Evolutionary conservation across 2,329 filamentous ascomycete species (phyloP), one percentile per base, ranked within the genome.

Genomic region (Stachybotrys elegans): DNA sequence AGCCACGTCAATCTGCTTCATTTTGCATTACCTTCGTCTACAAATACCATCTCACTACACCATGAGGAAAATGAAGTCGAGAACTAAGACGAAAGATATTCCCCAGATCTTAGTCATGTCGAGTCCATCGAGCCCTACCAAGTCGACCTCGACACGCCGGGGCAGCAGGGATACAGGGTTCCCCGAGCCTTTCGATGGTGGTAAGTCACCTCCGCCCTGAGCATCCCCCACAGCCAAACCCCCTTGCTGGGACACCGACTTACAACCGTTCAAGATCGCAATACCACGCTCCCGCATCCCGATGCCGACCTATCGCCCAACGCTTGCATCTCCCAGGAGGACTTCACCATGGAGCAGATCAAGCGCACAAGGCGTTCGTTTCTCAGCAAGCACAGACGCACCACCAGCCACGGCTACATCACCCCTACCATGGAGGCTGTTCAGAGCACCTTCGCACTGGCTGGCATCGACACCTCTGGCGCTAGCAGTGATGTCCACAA

Each of bases 201-300:
- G 73, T 76, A 54, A 55, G 70, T 63, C 20, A 23, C 20, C 20
- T 13, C n/a, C n/a, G 6, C 25, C 21, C 16, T n/a, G 21, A 17
- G n/a, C n/a, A n/a, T n/a, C n/a, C n/a, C n/a, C n/a, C n/a, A n/a
- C n/a, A n/a, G n/a, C n/a, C n/a, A n/a, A n/a, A n/a, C n/a, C n/a
- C n/a, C n/a, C n/a, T n/a, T n/a, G 25, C 17, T 25, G 20, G 16
- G 19, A 32, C 13, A 13, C 17, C 11, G 20, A 34, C 48, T 53
- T 42, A 56, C 40, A 11, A 17, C 20, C 13, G 16, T 22, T 14
- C 3, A 47, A 74, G 73, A 60, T 37, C 69, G 73, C 48, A 84
- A 81, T 53, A 84, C 81, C 13, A 81, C 79, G 3, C 66, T 79
- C 14, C 77, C 76, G 17, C 79, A 84, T 48, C 81, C 81, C 19